Evolutionary conservation across 768 basidiomycete genomes (phyloP).

Genomic region (Boletus vermiculosoides): DNA sequence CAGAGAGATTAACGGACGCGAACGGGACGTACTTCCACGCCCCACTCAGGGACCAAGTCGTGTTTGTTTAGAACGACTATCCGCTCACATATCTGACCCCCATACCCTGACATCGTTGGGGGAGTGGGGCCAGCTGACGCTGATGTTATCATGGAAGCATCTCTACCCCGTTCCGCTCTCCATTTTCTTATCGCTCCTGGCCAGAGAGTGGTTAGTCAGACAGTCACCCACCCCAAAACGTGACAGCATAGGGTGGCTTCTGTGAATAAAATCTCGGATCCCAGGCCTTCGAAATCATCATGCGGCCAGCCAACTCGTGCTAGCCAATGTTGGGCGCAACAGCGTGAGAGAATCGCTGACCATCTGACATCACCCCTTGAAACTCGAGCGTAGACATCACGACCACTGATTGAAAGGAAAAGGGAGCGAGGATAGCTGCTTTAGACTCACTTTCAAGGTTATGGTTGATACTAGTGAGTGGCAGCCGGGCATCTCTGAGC

Average conservation of each 20-base stretch:
- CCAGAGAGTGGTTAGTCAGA: slow-evolving; percentile 20
- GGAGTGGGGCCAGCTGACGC: slow-evolving; percentile 27
- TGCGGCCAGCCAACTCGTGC: slow-evolving; percentile 11
- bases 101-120: slow-evolving; percentile 20
- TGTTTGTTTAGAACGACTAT: slow-evolving; percentile 92
- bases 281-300: slow-evolving; percentile 15
- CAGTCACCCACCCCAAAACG: slow-evolving; percentile 8
- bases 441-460: slow-evolving; percentile 71
- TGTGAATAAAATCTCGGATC: slow-evolving; percentile 12
- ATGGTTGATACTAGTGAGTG: slow-evolving; percentile 90
- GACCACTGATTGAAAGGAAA: neutral
- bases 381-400: slow-evolving; percentile 3
- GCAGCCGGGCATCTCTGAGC: slow-evolving; percentile 88
- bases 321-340: slow-evolving; percentile 8
- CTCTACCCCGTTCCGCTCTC: slow-evolving; percentile 65
- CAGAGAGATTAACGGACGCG: slow-evolving; percentile 2
- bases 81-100: slow-evolving; percentile 61
- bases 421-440: neutral
- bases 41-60: slow-evolving; percentile 87
- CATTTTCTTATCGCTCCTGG: slow-evolving; percentile 66
- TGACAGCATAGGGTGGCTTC: slow-evolving; percentile 6
- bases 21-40: slow-evolving; percentile 62
- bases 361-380: slow-evolving; percentile 18
- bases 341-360: slow-evolving; percentile 23
- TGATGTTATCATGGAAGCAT: slow-evolving; percentile 40